These are phyloP conservation scores for Pythium myriotylum DNA, from an alignment of 352 stramenopile species.

Conservation along the genomic window DNA sequence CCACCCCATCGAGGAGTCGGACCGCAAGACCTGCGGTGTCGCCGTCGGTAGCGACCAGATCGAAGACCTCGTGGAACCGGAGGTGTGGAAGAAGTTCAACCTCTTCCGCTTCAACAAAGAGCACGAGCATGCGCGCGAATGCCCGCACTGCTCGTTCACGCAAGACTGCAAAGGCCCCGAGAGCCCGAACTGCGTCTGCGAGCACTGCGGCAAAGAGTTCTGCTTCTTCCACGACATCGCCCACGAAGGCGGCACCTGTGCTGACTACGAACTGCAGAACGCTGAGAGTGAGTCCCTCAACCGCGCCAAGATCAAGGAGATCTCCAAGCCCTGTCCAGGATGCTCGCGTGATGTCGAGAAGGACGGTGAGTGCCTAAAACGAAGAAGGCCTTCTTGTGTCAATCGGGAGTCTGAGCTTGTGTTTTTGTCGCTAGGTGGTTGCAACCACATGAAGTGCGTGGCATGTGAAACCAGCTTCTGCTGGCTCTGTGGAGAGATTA, in stretches of 20 bases:
- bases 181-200: conserved; percentile 3
- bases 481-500: conserved; percentile 19
- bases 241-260: conserved; percentile 5
- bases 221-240: conserved; percentile 12
- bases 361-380: conserved; percentile 19
- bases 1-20: conserved; percentile 6
- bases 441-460: conserved; percentile 29
- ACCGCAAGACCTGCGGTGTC: conserved; percentile 6
- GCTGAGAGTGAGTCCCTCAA: conserved; percentile 7
- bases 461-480: conserved; percentile 20
- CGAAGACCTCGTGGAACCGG: not conserved
- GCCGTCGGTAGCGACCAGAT: not conserved
- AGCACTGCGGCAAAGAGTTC: conserved; percentile 5
- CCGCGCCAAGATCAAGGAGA: conserved; percentile 19
- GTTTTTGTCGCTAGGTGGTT: conserved; percentile 11
- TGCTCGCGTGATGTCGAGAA: conserved; percentile 26
- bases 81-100: conserved; percentile 6
- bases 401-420: too few relatives aligned
- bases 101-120: conserved; percentile 19
- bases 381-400: too few relatives aligned
- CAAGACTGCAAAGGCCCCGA: conserved; percentile 4
- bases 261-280: conserved; percentile 14
- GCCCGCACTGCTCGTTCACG: conserved; percentile 6
- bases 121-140: conserved; percentile 9
- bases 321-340: conserved; percentile 18